Percentiles rank a stretch among this genome's conserved stretches.
Conservation (phyloP, 2,329 filamentous ascomycete species). For the Colletotrichum chrysophilum region DNA sequence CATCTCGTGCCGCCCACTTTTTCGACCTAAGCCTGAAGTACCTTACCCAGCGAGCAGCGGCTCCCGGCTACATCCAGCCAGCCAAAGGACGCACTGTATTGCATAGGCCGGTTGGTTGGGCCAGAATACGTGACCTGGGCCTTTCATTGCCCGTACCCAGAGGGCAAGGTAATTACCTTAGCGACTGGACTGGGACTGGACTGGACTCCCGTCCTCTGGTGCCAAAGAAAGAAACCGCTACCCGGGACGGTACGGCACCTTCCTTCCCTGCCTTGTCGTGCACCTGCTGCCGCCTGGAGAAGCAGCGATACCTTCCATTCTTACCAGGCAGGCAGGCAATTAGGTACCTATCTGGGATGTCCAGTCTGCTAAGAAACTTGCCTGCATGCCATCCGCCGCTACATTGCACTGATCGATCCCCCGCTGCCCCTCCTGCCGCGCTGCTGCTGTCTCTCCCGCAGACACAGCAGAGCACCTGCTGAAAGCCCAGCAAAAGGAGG, state of each 20-base stretch:
- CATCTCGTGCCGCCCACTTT: neutral
- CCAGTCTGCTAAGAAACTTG: neutral
- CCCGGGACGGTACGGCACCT: neutral
- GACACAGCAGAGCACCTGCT: neutral
- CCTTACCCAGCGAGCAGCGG: neutral
- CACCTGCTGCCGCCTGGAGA: neutral
- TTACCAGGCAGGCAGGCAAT: neutral
- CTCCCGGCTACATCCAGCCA: neutral
- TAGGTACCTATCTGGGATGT: neutral
- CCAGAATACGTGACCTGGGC: neutral
- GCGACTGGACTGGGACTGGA: neutral
- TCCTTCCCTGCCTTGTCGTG: neutral
- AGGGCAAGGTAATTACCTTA: neutral
- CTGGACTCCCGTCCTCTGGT: neutral
- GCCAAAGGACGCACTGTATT: neutral
- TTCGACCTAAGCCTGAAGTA: neutral
- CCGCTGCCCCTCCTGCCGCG: neutral
- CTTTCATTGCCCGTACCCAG: neutral
- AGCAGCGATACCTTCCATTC: neutral
- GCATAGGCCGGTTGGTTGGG: neutral
- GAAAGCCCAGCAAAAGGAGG: neutral
- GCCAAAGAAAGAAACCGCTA: neutral
- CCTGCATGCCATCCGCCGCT: neutral
- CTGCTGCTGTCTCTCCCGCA: neutral
- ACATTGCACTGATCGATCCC: neutral